Evolutionary conservation across 1,284 basidiomycete genomes (phyloP).

Genomic region (Cerrena zonata): DNA sequence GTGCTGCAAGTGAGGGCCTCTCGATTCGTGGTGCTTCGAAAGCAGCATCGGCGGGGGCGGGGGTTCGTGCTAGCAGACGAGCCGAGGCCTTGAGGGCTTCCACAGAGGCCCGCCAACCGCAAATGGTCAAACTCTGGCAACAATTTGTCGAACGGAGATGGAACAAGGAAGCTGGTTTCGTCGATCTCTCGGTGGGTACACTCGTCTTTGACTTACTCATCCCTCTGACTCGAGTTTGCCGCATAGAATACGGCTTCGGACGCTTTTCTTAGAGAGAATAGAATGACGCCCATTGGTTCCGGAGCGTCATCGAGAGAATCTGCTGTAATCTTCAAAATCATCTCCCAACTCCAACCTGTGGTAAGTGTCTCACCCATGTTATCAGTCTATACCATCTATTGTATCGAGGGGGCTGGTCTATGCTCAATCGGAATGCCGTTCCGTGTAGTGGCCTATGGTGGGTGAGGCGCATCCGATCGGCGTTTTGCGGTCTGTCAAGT

Average conservation of each 20-base stretch:
- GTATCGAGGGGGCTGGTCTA: too few relatives aligned
- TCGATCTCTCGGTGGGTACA: constrained; percentile 74
- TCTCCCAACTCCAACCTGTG: constrained; percentile 65
- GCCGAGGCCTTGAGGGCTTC: too few relatives aligned
- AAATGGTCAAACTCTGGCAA: constrained; percentile 56
- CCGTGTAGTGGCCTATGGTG: too few relatives aligned
- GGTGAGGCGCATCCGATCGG: too few relatives aligned
- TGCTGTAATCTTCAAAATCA: constrained; percentile 81
- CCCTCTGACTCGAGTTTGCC: background rate
- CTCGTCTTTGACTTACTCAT: background rate
- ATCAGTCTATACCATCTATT: too few relatives aligned
- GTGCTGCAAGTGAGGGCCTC: constrained; percentile 36
- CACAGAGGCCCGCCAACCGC: constrained; percentile 16
- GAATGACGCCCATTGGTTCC: constrained; percentile 62
- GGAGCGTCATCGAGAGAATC: constrained; percentile 58
- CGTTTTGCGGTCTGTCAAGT: too few relatives aligned
- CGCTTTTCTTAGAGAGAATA: constrained; percentile 60
- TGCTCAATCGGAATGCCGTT: too few relatives aligned
- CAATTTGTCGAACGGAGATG: constrained; percentile 67
- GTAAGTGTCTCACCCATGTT: constrained; percentile 34
- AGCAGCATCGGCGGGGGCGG: constrained; percentile 37
- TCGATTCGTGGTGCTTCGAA: constrained; percentile 51
- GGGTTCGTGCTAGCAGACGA: constrained; percentile 53
- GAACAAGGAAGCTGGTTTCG: constrained; percentile 60
- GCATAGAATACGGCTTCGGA: constrained; percentile 59